These are phyloP conservation scores for Neofusicoccum ribis DNA, from an alignment of 2,329 filamentous ascomycete genomes.

Conservation along the genomic window DNA sequence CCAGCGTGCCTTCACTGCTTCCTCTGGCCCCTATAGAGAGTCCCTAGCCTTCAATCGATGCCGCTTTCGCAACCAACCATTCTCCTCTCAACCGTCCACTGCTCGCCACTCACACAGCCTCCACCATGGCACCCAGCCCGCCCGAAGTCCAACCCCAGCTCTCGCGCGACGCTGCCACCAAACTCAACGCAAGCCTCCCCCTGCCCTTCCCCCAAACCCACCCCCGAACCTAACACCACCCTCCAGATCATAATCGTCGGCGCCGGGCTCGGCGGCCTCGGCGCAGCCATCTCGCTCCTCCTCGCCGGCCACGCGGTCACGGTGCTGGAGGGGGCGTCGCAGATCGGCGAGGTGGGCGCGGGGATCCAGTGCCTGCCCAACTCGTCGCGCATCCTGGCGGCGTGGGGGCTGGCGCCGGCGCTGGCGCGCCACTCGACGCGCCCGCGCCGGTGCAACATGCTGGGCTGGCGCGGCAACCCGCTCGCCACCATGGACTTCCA, in stretches of 20 bases:
- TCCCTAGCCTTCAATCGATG: neutral
- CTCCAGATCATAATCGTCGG: constrained; percentile 54
- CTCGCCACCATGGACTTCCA: constrained; percentile 53
- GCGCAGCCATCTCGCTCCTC: constrained; percentile 49
- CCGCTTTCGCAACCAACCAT: neutral
- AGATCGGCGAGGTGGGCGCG: constrained; percentile 53
- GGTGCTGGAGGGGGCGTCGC: constrained; percentile 49
- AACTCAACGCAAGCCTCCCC: constrained; percentile 29
- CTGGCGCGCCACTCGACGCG: constrained; percentile 46
- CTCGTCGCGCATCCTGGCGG: constrained; percentile 47
- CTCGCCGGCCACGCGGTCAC: constrained; percentile 50
- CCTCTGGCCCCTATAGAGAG: neutral
- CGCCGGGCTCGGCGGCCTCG: constrained; percentile 58
- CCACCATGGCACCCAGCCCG: constrained; percentile 6
- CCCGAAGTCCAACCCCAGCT: constrained; percentile 30
- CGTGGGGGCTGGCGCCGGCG: constrained; percentile 50
- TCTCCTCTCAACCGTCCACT: no score
- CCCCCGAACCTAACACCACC: neutral
- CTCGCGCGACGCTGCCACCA: constrained; percentile 27
- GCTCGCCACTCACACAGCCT: no score
- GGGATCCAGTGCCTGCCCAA: constrained; percentile 56
- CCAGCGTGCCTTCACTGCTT: neutral
- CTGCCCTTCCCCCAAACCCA: no score
- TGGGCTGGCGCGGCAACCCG: constrained; percentile 54
- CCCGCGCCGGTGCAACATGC: constrained; percentile 48